phyloP scores from a whole-genome alignment of 495 filamentous ascomycete genomes.

The Aspergillus ellipticus region DNA sequence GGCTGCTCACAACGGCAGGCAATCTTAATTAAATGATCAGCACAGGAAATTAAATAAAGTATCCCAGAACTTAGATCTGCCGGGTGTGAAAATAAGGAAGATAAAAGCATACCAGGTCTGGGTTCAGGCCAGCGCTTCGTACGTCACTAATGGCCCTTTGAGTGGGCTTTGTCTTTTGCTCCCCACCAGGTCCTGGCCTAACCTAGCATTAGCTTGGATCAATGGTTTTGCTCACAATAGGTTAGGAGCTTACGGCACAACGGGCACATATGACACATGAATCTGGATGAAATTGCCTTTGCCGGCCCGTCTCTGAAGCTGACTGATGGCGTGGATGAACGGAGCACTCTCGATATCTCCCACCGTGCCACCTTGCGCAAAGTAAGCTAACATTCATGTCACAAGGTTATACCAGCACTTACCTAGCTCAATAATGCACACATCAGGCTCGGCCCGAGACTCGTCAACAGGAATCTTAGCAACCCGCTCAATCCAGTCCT shows the following conservation, averaged over 20 bases:
- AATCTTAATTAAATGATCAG: constrained; percentile 38
- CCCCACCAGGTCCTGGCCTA: constrained; percentile 28
- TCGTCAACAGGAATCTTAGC: constrained; percentile 85
- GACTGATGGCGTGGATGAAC: constrained; percentile 82
- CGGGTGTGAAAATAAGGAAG: no score
- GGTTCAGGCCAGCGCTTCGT: constrained; percentile 75
- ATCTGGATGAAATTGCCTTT: constrained; percentile 83
- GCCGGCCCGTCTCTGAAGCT: constrained; percentile 67
- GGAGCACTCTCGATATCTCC: constrained; percentile 90
- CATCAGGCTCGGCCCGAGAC: constrained; percentile 73
- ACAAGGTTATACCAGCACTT: no score
- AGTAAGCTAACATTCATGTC: no score
- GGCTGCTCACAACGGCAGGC: constrained; percentile 82
- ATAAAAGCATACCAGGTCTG: constrained; percentile 54
- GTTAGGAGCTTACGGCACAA: constrained; percentile 30
- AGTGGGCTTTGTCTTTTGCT: constrained; percentile 97
- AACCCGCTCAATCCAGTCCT: constrained; percentile 85
- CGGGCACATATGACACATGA: constrained; percentile 75
- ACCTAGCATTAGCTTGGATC: no score
- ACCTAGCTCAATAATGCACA: constrained; percentile 68
- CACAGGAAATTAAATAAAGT: no score
- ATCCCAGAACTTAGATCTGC: no score
- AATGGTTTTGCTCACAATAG: no score
- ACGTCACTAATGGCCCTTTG: constrained; percentile 82
- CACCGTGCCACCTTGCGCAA: constrained; percentile 57